These are phyloP conservation scores for Camillea tinctor DNA, from an alignment of 2,329 filamentous ascomycete species.

Conservation along the genomic window DNA sequence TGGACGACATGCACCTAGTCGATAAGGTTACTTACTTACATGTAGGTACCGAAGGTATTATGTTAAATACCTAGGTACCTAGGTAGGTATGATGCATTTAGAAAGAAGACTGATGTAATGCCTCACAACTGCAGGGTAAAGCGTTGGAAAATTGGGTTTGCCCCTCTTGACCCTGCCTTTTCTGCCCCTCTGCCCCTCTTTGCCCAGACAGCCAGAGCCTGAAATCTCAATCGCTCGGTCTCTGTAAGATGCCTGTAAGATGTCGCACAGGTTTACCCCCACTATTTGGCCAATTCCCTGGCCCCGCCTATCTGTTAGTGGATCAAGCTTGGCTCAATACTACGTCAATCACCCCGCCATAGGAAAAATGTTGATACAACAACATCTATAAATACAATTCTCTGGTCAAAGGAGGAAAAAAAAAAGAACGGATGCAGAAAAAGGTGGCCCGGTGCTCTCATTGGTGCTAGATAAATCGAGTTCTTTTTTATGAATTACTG, in stretches of 20 bases:
- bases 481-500: neutral
- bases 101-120: too few relatives aligned
- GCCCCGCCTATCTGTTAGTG: slow-evolving; percentile 5
- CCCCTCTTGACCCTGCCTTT: neutral
- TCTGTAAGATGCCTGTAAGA: neutral
- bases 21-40: too few relatives aligned
- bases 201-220: neutral
- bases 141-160: neutral
- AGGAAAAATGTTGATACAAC: slow-evolving; percentile 7
- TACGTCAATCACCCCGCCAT: slow-evolving; percentile 25
- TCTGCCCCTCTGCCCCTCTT: neutral
- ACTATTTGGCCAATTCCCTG: neutral
- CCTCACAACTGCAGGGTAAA: too few relatives aligned
- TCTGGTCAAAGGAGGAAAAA: neutral
- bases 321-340: slow-evolving; percentile 12
- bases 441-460: neutral
- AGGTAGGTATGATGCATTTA: too few relatives aligned
- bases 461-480: neutral
- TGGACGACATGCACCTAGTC: too few relatives aligned
- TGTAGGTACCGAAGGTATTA: too few relatives aligned
- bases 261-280: neutral
- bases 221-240: neutral
- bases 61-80: too few relatives aligned
- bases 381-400: neutral
- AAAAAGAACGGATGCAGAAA: neutral